These are phyloP conservation scores for Cryphonectria nitschkei DNA, from an alignment of 2,329 filamentous ascomycete genomes.

Conservation along the genomic window DNA sequence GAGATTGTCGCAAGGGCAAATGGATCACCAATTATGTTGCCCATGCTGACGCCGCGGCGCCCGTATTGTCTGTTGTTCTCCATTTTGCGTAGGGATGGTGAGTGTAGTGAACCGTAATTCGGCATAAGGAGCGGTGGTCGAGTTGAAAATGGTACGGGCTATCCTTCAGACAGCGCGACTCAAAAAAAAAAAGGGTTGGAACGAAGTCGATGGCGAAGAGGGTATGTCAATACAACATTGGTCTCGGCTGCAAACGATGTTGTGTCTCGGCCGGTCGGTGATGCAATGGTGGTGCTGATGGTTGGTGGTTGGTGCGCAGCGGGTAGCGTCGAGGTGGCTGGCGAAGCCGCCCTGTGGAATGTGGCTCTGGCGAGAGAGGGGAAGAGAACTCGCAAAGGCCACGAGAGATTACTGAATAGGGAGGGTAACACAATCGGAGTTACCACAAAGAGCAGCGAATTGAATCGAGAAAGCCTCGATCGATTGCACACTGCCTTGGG, in stretches of 20 bases:
- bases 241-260: conserved; percentile 9
- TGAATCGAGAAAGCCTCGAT: not conserved
- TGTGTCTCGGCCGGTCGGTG: not conserved
- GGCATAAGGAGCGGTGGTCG: conserved; percentile 60
- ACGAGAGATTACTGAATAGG: not conserved
- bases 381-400: not conserved
- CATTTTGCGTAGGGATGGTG: conserved; percentile 81
- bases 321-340: conserved; percentile 17
- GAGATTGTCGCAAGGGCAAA: conserved; percentile 95
- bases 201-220: not conserved
- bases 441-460: not conserved
- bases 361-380: not conserved
- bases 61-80: conserved; percentile 67
- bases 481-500: not conserved
- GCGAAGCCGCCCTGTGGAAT: conserved; percentile 9
- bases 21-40: conserved; percentile 93
- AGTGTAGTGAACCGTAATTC: conserved; percentile 72
- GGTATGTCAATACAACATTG: conserved; percentile 24
- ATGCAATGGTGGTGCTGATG: not conserved
- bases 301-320: conserved; percentile 15
- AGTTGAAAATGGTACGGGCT: conserved; percentile 13
- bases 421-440: not conserved
- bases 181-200: not conserved
- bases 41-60: conserved; percentile 69
- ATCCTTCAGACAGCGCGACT: conserved; percentile 20